Evolutionary conservation across 78 protist genomes (phyloP).

Genomic region (Capsaspora owczarzaki): DNA sequence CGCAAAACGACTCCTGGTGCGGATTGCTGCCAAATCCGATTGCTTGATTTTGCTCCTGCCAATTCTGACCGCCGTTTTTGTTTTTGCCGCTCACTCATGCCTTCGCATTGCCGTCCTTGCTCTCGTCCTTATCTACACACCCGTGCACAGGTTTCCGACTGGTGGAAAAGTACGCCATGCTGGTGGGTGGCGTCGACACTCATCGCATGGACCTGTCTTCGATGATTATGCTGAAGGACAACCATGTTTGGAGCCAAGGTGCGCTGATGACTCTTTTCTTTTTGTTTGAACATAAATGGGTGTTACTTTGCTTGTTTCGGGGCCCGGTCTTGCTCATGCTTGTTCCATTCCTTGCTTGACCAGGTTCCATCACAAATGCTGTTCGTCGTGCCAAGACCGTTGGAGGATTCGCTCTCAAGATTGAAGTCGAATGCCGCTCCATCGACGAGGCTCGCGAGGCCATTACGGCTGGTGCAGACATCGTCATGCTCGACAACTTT

Average conservation of each 20-base stretch:
- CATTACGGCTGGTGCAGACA: constrained; percentile 77
- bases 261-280: not conserved
- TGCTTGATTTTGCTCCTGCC: not conserved
- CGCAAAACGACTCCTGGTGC: constrained; percentile 91
- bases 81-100: too few relatives aligned
- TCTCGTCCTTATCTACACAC: not conserved
- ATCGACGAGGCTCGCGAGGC: constrained; percentile 70
- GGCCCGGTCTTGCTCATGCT: not conserved
- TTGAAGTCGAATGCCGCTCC: constrained; percentile 78
- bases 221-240: constrained; percentile 86
- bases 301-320: not conserved
- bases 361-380: constrained; percentile 59
- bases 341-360: not conserved
- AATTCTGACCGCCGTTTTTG: not conserved
- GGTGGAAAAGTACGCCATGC: constrained; percentile 79
- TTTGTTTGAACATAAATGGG: not conserved
- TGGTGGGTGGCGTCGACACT: constrained; percentile 83
- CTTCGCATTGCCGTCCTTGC: not conserved
- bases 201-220: constrained; percentile 84
- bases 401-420: constrained; percentile 78
- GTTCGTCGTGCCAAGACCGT: constrained; percentile 56
- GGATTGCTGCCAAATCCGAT: not conserved
- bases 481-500: constrained; percentile 88
- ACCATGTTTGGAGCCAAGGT: constrained; percentile 78
- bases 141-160: constrained; percentile 48